Conservation (phyloP, 306 rosid species). For the Corylus avellana region DNA sequence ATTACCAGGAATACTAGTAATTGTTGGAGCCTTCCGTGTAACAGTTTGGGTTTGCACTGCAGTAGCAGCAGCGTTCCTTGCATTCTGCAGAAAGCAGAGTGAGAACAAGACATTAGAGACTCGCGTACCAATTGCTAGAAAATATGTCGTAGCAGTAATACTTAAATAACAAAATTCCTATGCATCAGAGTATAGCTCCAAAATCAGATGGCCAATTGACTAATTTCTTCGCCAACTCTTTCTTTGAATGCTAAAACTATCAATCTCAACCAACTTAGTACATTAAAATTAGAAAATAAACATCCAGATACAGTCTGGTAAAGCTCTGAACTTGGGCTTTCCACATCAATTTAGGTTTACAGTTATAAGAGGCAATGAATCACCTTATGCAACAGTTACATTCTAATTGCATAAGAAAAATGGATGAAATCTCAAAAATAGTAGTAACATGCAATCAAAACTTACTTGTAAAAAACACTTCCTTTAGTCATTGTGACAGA, state of each 20-base stretch:
- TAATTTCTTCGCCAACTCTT: background rate
- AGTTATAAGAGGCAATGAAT: background rate
- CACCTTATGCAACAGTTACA: background rate
- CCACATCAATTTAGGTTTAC: background rate
- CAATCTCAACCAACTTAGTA: background rate
- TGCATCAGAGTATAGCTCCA: conserved; percentile 12
- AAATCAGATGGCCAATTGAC: background rate
- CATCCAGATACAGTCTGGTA: background rate
- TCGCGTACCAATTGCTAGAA: background rate
- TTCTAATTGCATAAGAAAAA: background rate
- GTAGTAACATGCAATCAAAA: background rate
- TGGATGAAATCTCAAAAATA: background rate
- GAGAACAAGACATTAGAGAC: conserved; percentile 27
- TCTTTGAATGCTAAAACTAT: background rate
- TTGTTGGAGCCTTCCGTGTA: conserved; percentile 51
- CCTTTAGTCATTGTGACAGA: background rate
- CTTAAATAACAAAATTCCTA: background rate
- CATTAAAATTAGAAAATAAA: background rate
- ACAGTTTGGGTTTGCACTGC: conserved; percentile 66
- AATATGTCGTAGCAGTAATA: background rate
- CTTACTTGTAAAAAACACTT: background rate
- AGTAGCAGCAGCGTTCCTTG: conserved; percentile 41
- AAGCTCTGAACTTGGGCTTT: background rate
- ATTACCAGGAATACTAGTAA: conserved; percentile 69
- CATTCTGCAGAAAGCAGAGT: conserved; percentile 50